Conservation (phyloP, 2,329 filamentous ascomycete species). For the Colletotrichum lini region DNA sequence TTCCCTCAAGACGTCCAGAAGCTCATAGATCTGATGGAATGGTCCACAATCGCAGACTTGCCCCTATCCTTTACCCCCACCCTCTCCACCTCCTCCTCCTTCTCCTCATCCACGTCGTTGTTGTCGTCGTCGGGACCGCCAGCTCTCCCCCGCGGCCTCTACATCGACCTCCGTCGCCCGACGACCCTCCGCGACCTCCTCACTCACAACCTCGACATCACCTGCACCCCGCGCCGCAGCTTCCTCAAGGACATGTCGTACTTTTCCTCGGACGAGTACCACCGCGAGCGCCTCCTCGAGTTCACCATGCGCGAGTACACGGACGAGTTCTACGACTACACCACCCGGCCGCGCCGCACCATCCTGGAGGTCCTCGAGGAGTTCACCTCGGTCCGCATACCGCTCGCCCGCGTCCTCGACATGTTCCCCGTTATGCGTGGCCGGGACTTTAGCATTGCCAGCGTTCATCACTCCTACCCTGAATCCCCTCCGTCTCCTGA, state of each 20-base stretch:
- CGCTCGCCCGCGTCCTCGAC: conserved; percentile 78
- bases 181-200: conserved; percentile 82
- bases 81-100: background rate
- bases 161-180: conserved; percentile 52
- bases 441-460: conserved; percentile 95
- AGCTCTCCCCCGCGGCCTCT: conserved; percentile 50
- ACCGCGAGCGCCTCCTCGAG: conserved; percentile 86
- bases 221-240: conserved; percentile 86
- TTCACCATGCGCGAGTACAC: conserved; percentile 85
- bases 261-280: conserved; percentile 79
- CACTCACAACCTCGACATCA: conserved; percentile 88
- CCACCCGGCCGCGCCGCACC: conserved; percentile 88
- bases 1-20: conserved; percentile 84
- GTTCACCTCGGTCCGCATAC: conserved; percentile 87
- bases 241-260: conserved; percentile 87
- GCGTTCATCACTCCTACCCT: conserved; percentile 67
- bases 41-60: conserved; percentile 80
- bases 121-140: conserved; percentile 22
- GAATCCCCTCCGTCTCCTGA: background rate
- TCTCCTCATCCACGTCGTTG: no score
- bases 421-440: conserved; percentile 87
- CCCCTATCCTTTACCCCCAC: conserved; percentile 59
- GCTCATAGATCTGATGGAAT: conserved; percentile 84
- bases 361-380: conserved; percentile 95
- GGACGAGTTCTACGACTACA: conserved; percentile 97